A percentile compares a stretch with the other conserved stretches of the same genome.
Evolutionary conservation across 139 green algal genomes (phyloP).

Genomic region (Coelastrella sp.): DNA sequence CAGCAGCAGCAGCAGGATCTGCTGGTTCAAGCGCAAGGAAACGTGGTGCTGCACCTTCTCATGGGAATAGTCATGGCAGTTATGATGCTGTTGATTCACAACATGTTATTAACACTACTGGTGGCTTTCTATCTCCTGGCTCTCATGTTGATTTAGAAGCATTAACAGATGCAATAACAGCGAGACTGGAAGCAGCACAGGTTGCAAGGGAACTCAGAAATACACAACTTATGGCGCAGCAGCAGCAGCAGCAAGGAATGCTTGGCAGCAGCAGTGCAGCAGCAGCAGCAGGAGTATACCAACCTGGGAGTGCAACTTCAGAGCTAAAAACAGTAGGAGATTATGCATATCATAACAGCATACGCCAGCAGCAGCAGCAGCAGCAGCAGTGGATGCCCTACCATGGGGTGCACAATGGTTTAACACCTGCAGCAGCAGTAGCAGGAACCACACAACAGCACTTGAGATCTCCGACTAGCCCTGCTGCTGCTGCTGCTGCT

Average conservation of each 20-base stretch:
- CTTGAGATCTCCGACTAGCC: too few relatives aligned
- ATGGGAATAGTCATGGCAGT: too few relatives aligned
- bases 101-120: not conserved
- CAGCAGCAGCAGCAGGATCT: constrained; percentile 21
- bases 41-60: too few relatives aligned
- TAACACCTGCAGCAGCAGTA: constrained; percentile 9
- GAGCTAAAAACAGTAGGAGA: too few relatives aligned
- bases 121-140: constrained; percentile 20
- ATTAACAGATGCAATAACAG: constrained; percentile 22
- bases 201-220: not conserved
- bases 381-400: constrained; percentile 10
- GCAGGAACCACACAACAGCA: not conserved
- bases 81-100: too few relatives aligned
- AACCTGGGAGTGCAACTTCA: not conserved
- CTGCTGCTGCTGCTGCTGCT: not conserved
- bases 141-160: not conserved
- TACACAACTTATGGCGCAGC: not conserved
- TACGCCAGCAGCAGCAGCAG: constrained; percentile 10
- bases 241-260: constrained; percentile 3
- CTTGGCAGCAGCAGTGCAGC: too few relatives aligned
- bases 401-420: not conserved
- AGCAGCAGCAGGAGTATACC: not conserved
- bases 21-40: not conserved
- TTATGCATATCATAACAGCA: too few relatives aligned
- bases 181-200: not conserved